Evolutionary conservation across 768 basidiomycete genomes (phyloP).

Genomic region (Tricholoma terreum): DNA sequence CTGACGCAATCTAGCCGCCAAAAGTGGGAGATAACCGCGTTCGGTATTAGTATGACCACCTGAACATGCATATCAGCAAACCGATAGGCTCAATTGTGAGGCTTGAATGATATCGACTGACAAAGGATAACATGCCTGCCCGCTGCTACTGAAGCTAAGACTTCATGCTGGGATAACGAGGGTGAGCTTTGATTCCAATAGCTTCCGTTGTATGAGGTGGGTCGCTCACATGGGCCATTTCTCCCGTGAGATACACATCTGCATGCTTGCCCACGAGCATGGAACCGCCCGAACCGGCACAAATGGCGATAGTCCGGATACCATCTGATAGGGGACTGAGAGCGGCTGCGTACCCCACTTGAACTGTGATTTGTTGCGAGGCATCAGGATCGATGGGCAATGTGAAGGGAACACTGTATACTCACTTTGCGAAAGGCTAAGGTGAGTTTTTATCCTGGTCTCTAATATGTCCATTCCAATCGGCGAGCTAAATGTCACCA

Average conservation of each 20-base stretch:
- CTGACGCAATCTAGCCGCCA: slow-evolving; percentile 58
- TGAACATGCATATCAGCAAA: slow-evolving; percentile 23
- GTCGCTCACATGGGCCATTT: slow-evolving; percentile 78
- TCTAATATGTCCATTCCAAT: slow-evolving; percentile 60
- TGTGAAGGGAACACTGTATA: slow-evolving; percentile 8
- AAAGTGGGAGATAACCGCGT: slow-evolving; percentile 81
- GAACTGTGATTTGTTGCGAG: slow-evolving; percentile 42
- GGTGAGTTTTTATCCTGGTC: slow-evolving; percentile 63
- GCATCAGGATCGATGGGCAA: slow-evolving; percentile 13
- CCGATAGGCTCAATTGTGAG: background rate
- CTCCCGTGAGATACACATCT: slow-evolving; percentile 90
- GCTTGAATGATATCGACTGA: slow-evolving; percentile 34
- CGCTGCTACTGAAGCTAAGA: slow-evolving; percentile 73
- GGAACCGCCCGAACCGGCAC: slow-evolving; percentile 86
- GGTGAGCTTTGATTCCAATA: too few species aligned
- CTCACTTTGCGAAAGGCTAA: slow-evolving; percentile 60
- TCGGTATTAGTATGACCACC: slow-evolving; percentile 95
- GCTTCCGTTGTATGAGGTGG: too few species aligned
- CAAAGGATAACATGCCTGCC: slow-evolving; percentile 85
- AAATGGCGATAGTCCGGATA: slow-evolving; percentile 74
- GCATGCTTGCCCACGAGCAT: slow-evolving; percentile 70
- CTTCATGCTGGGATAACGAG: slow-evolving; percentile 78
- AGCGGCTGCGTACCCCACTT: slow-evolving; percentile 53
- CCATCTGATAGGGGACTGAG: slow-evolving; percentile 6
- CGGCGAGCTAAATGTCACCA: slow-evolving; percentile 59